Conservation (phyloP, 2,329 filamentous ascomycete genomes). For the Phaeophleospora eucalypticola region DNA sequence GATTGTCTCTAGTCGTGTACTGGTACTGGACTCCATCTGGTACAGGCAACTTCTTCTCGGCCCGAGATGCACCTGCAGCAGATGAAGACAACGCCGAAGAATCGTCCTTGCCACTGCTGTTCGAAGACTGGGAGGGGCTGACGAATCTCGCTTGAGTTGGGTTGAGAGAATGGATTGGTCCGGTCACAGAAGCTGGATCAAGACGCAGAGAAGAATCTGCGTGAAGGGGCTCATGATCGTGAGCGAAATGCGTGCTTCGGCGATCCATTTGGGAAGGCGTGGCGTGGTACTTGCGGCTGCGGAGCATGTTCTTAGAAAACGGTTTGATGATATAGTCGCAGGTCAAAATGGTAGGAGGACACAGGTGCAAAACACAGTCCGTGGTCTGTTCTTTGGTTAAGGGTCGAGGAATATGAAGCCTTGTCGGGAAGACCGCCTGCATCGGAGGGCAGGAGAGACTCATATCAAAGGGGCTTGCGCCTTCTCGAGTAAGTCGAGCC, state of each 20-base stretch:
- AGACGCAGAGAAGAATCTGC: conserved; percentile 23
- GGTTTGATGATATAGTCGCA: too few relatives aligned
- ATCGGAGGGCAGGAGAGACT: too few relatives aligned
- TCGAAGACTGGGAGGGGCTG: conserved; percentile 5
- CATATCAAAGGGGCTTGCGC: too few relatives aligned
- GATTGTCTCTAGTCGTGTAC: conserved; percentile 43
- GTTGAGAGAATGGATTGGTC: conserved; percentile 48
- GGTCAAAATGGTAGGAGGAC: too few relatives aligned
- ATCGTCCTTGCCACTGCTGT: conserved; percentile 1
- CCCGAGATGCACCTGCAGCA: neutral
- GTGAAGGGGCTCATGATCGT: conserved; percentile 27
- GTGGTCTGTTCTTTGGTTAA: too few relatives aligned
- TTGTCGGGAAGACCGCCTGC: too few relatives aligned
- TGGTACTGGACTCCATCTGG: conserved; percentile 27
- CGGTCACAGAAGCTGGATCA: conserved; percentile 25
- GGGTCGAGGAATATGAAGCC: too few relatives aligned
- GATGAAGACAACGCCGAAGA: too few relatives aligned
- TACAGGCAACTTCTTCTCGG: neutral
- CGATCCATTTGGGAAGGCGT: conserved; percentile 19
- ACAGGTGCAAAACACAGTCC: too few relatives aligned
- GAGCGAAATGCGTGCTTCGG: conserved; percentile 28
- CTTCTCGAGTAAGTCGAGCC: too few relatives aligned
- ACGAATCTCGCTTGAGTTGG: conserved; percentile 44
- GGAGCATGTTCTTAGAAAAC: neutral
- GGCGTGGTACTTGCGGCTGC: neutral